Base-by-base conservation (phyloP, 2,329 filamentous ascomycete genomes). In the Aspergillus alliaceus region DNA sequence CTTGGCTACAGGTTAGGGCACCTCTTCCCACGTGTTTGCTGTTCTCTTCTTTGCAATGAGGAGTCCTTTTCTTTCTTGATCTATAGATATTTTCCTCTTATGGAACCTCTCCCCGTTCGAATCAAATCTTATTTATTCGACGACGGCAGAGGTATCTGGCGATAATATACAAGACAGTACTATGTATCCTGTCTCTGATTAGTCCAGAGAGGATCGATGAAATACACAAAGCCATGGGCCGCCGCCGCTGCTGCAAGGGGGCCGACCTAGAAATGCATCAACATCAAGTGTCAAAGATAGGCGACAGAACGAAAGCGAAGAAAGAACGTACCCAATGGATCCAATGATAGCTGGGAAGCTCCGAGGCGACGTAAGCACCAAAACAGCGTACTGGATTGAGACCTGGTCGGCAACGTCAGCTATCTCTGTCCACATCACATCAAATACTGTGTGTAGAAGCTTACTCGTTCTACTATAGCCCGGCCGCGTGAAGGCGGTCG, bases 321-420 rank as follows among this genome's bases (percentile, higher is more conserved):
- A n/a, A n/a, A n/a, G 27, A 51, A 60, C 63, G 49, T 50, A 66
- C 68, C 73, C 72, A 76, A 59, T 75, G 72, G 42, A 76, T 65
- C 70, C 72, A 77, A 59, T 75, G 72, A 64, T 72, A 75, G 1
- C 59, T 44, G 6, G 72, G 69, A 51, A 74, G 73, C 14, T 60
- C 56, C 18, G 71, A 75, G 1, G 71, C 77, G 25, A 80, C 74
- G 32, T 76, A 78, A 12, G 73, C 74, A 0, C 73, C 79, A 58
- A 83, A 75, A 60, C 77, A 80, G 46, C 77, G 71, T 4, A 77
- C 76, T 1, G 79, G 78, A 59, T 80, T 80, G 65, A 80, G 68
- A 51, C 71, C 65, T 67, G 29, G 12, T 8, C 20, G n/a, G 48
- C 5, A 47, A n/a, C 4, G 53, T 42, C 6, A 35, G 14, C 25